Evolutionary conservation across 352 stramenopile species (phyloP), one percentile per base, ranked within the genome.

Genomic region (Phytophthora pistaciae): DNA sequence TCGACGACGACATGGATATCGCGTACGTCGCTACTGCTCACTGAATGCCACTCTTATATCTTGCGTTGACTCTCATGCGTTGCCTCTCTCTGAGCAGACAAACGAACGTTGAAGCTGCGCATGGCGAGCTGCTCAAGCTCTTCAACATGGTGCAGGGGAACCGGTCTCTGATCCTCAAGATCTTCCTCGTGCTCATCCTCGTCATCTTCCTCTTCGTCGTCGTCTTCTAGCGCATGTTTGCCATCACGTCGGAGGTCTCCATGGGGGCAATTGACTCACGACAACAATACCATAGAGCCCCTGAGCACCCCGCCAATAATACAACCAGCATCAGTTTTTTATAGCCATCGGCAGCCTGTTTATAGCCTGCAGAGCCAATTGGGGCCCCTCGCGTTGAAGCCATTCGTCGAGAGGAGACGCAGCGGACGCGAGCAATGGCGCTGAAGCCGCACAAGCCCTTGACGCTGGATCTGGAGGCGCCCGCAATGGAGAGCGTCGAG

Each of bases 121-220:
- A 96, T 56, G 81, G 80, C 25, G 89, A 94, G 62, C 74, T 96
- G 66, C 77, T 96, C 49, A 94, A 94, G 69, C 84, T 92, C 40
- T 96, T 91, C 72, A 93, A 90, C 64, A 94, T 94, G 84, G 83
- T 92, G 16, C 83, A 81, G 20, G 82, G 87, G 31, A 96, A 96
- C 60, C 88, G 88, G 5, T 88, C 87, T 58, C 75, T 96, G 52
- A 96, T 96, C 63, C 57, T 96, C 62, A 96, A 96, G 80, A 90
- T 96, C 72, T 96, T 96, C 66, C 61, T 94, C 71, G 74, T 96
- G 49, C 73, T 96, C 20, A 60, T 96, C 27, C 72, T 96, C 53
- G 80, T 94, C 67, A 94, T 94, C 62, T 94, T 94, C 72, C 82
- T 94, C 67, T 96, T 96, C 60, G 77, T 93, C 40, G 89, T 96